These are phyloP conservation scores for Cadophora sp. DNA, from an alignment of 2,329 filamentous ascomycete genomes.

Conservation along the genomic window DNA sequence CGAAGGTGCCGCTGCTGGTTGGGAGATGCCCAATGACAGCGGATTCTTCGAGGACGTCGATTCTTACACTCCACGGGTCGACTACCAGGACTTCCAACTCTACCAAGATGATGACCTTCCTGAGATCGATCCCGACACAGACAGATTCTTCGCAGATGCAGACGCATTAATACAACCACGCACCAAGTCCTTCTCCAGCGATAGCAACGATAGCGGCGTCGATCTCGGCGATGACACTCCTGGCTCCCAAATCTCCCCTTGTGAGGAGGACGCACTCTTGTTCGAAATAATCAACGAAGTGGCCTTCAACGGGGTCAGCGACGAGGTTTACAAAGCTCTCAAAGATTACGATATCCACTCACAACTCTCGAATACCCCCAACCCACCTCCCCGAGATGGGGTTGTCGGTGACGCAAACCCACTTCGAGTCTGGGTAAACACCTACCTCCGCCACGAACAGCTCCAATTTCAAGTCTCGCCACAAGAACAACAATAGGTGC, in stretches of 20 bases:
- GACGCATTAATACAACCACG: slow-evolving; percentile 22
- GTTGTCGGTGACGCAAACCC: background rate
- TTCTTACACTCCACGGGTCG: slow-evolving; percentile 4
- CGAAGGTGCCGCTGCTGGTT: slow-evolving; percentile 11
- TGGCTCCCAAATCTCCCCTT: background rate
- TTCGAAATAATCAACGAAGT: background rate
- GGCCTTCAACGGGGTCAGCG: background rate
- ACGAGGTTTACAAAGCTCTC: slow-evolving; percentile 13
- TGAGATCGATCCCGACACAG: slow-evolving; percentile 5
- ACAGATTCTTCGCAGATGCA: slow-evolving; percentile 25
- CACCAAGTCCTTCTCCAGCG: slow-evolving; percentile 20
- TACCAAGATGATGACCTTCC: slow-evolving; percentile 21
- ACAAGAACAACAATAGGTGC: slow-evolving; percentile 9
- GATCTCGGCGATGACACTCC: background rate
- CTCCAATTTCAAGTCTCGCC: slow-evolving; percentile 25
- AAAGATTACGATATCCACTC: slow-evolving; percentile 19
- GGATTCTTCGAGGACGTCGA: slow-evolving; percentile 25
- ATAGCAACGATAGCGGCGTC: slow-evolving; percentile 7
- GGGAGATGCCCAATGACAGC: slow-evolving; percentile 27
- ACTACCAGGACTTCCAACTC: slow-evolving; percentile 32
- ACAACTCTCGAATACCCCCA: background rate
- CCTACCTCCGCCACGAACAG: slow-evolving; percentile 25
- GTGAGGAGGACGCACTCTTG: background rate
- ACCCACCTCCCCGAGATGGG: background rate
- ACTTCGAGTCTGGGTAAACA: slow-evolving; percentile 17